Evolutionary conservation across 805 yeast genomes (phyloP).

Genomic region (Kluyveromyces nonfermentans): DNA sequence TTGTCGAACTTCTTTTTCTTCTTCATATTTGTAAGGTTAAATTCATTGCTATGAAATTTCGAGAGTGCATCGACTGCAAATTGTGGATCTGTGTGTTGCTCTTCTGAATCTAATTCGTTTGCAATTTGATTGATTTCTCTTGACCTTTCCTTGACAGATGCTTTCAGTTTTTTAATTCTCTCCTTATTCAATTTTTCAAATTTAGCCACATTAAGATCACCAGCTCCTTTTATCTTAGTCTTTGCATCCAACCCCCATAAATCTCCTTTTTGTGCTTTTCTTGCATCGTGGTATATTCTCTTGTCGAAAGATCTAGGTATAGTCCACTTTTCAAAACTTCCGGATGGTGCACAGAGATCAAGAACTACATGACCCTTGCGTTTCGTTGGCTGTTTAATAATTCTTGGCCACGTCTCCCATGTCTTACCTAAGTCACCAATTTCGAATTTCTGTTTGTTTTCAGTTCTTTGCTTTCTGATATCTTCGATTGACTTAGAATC

Average conservation of each 20-base stretch:
- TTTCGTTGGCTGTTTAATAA: constrained; percentile 61
- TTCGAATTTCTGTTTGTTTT: constrained; percentile 14
- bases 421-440: constrained; percentile 21
- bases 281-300: constrained; percentile 78
- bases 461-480: constrained; percentile 35
- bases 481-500: constrained; percentile 33
- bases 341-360: constrained; percentile 71
- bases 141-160: constrained; percentile 12
- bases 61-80: constrained; percentile 12
- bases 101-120: constrained; percentile 9
- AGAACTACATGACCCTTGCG: constrained; percentile 74
- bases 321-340: constrained; percentile 79
- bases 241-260: constrained; percentile 73
- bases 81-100: constrained; percentile 1
- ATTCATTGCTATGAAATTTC: constrained; percentile 12
- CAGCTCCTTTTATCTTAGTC: constrained; percentile 31
- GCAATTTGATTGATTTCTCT: constrained; percentile 13
- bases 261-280: constrained; percentile 80
- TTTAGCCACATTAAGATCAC: constrained; percentile 17
- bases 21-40: constrained; percentile 6
- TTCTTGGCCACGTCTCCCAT: constrained; percentile 56
- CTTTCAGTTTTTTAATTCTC: constrained; percentile 14
- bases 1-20: constrained; percentile 8
- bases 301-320: constrained; percentile 70
- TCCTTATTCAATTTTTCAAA: constrained; percentile 20